Base-by-base conservation (phyloP, 2,329 filamentous ascomycete species). In the Fusarium mexicanum region DNA sequence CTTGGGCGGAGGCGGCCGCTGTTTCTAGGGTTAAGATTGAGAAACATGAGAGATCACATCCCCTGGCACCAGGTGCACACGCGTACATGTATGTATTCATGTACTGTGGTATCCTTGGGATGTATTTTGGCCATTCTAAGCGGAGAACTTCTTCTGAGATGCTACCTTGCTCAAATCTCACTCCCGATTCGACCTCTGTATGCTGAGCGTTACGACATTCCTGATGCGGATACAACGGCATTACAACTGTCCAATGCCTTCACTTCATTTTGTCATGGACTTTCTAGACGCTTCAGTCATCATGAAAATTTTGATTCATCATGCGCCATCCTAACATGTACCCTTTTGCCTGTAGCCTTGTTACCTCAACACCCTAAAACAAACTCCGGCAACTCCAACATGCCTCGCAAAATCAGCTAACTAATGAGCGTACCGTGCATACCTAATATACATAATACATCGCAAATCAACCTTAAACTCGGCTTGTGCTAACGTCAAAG, bases 401-500 rank as follows among this genome's bases (percentile, higher is more conserved):
- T 63, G 41, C 64, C 67, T 54, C 35, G 50, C 67, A 37, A 37
- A 24, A 24, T n/a, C 54, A 61, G 26, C 58, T 60, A 70, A 35
- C 50, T 67, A 75, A 69, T 50, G 72, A 73, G 44, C 53, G 50
- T 62, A 24, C 53, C 51, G 29, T 63, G 6, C 33, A 14, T 16
- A 22, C 65, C 66, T 57, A 53, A 61, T 46, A 35, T 60, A 51
- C 61, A 69, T 31, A 16, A 50, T 38, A 51, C 50, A 44, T 41
- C 44, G 31, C 43, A 57, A 54, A 26, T 29, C 43, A 20, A 41
- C 24, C 37, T 77, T 69, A 78, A 47, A 71, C 74, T n/a, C 67
- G 72, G n/a, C 67, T 78, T n/a, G 84, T 83, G 38, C 80, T 79
- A 17, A 87, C 81, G 72, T 90, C 86, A 77, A 98, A 97, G n/a